phyloP scores from a whole-genome alignment of 164 flowering plant species.

The Vitis rupestris region DNA sequence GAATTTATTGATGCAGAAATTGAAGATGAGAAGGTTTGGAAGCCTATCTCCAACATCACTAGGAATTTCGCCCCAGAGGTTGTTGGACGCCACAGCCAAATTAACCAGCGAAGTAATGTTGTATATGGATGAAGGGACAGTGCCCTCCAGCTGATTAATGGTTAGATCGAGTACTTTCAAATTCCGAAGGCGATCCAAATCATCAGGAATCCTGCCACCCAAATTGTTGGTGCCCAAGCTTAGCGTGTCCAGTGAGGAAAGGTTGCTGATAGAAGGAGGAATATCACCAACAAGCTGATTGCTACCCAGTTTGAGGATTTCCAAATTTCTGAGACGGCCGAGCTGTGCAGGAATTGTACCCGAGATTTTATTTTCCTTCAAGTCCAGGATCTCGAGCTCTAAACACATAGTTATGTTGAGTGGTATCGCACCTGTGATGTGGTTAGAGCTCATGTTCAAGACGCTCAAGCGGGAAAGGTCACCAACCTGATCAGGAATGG shows the following conservation, averaged over 20 bases:
- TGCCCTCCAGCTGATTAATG: slow-evolving; percentile 40
- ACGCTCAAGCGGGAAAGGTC: slow-evolving; percentile 26
- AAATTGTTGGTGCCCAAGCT: slow-evolving; percentile 29
- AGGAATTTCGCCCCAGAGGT: slow-evolving; percentile 42
- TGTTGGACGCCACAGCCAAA: slow-evolving; percentile 35
- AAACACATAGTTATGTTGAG: slow-evolving; percentile 16
- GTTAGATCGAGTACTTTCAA: slow-evolving; percentile 29
- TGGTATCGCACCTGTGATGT: slow-evolving; percentile 35
- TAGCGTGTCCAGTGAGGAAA: slow-evolving; percentile 27
- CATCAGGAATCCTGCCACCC: slow-evolving; percentile 34
- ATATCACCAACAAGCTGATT: slow-evolving; percentile 32
- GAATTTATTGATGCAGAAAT: slow-evolving; percentile 31
- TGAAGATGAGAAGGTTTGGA: slow-evolving; percentile 34
- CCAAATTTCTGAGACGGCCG: slow-evolving; percentile 24
- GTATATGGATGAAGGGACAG: slow-evolving; percentile 39
- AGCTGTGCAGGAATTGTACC: slow-evolving; percentile 41
- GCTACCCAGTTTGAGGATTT: slow-evolving; percentile 20
- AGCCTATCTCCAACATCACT: slow-evolving; percentile 30
- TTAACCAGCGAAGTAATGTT: slow-evolving; percentile 42
- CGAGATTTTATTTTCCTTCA: slow-evolving; percentile 24
- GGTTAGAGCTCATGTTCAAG: slow-evolving; percentile 34
- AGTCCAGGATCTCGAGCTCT: slow-evolving; percentile 26
- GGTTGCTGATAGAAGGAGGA: slow-evolving; percentile 33
- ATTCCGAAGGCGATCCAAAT: slow-evolving; percentile 26
- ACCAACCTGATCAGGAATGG: slow-evolving; percentile 29